phyloP scores from a whole-genome alignment of 2,329 filamentous ascomycete genomes.

The Samsoniella hepiali region DNA sequence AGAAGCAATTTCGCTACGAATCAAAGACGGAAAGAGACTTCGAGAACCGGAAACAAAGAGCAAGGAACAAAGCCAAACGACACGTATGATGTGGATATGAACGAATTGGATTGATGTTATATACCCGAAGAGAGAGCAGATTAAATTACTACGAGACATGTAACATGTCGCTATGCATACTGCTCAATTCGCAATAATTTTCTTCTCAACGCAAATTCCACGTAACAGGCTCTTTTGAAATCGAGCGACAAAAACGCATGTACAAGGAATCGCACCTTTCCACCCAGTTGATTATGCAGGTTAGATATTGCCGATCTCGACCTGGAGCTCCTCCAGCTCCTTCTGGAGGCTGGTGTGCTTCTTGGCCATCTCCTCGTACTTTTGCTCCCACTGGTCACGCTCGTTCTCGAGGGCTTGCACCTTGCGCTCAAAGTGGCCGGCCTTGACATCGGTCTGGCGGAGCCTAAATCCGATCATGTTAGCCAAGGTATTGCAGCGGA shows the following conservation, averaged over 20 bases:
- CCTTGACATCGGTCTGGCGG: conserved; percentile 98
- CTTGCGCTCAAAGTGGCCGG: conserved; percentile 98
- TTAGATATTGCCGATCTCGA: conserved; percentile 92
- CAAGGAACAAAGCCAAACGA: conserved; percentile 50
- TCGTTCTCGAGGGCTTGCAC: conserved; percentile 92
- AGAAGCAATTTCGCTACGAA: conserved; percentile 91
- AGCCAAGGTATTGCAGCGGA: background rate
- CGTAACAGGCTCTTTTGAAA: background rate
- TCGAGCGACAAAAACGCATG: conserved; percentile 12
- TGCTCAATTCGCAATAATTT: conserved; percentile 15
- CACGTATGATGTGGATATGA: conserved; percentile 1
- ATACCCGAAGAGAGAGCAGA: conserved; percentile 18
- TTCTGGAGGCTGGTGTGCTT: conserved; percentile 82
- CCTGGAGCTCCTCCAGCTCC: conserved; percentile 86
- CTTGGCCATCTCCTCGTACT: conserved; percentile 97
- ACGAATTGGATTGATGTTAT: conserved; percentile 11
- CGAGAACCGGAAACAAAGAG: conserved; percentile 66
- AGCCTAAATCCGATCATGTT: conserved; percentile 57
- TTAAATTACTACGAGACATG: conserved; percentile 19
- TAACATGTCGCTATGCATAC: conserved; percentile 17
- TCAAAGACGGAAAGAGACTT: conserved; percentile 80
- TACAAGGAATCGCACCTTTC: conserved; percentile 4
- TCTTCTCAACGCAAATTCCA: conserved; percentile 6
- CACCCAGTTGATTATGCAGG: conserved; percentile 20
- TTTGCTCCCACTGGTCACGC: conserved; percentile 91